Base-by-base conservation (phyloP, 805 yeast genomes). In the Metschnikowia reukaufii region DNA sequence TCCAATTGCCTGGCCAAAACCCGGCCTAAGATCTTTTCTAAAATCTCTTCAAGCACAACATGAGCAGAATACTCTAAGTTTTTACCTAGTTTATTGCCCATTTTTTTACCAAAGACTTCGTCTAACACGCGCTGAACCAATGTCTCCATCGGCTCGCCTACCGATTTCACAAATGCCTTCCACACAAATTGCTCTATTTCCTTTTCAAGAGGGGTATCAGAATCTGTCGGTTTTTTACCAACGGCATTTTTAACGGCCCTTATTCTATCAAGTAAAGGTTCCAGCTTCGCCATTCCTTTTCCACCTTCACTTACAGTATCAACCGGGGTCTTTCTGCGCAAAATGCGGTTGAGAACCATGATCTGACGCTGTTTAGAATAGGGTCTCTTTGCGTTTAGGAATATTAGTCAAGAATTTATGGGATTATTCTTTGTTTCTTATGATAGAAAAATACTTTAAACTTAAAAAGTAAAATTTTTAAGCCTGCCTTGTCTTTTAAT, bases 1-100 rank as follows among this genome's bases (percentile, higher is more conserved):
- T 44, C 47, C 42, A 44, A 37, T 30, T 44, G 42, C n/a, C 42
- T 37, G 12, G 42, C 42, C 20, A 44, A 13, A 13, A 44, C 47
- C 1, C 38, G 32, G 33, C 47, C 47, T 33, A 44, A 36, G 32
- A 44, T 44, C 17, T 37, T 44, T 31, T 44, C 47, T 13, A 44
- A 10, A 2, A 44, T 16, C 18, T 44, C 38, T 15, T 44, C 47
- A 21, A 44, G 31, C 17, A 44, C 17, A 6, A 17, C 38, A 33
- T 44, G 42, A 13, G 37, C 25, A 1, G 47, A 23, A 6, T 15
- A 15, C 33, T 44, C 47, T 15, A 44, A 16, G 16, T 42, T 44
- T 3, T 10, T 6, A 1, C 47, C 47, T 10, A 44, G 15, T 25
- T 18, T 31, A 8, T 32, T 30, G 8, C 47, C 47, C 47, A 44